phyloP scores from a whole-genome alignment of 2,329 filamentous ascomycete genomes.

The Alternaria ethzedia region DNA sequence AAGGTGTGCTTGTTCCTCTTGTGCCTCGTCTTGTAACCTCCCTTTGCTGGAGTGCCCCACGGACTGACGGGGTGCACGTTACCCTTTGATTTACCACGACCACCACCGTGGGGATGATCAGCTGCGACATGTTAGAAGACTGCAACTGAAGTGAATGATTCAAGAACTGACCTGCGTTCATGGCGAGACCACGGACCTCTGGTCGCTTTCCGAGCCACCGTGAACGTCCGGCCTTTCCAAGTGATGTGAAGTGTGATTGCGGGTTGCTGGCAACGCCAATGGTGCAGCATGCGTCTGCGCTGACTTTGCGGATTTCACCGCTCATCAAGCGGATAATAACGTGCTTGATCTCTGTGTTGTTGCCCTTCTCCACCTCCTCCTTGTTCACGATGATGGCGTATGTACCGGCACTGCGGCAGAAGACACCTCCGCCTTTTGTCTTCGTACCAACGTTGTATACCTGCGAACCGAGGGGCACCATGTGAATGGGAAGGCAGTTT shows the following conservation, averaged over 20 bases:
- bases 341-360: slow-evolving; percentile 72
- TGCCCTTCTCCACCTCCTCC: slow-evolving; percentile 70
- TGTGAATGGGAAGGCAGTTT: slow-evolving; percentile 93
- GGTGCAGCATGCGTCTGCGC: slow-evolving; percentile 91
- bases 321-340: slow-evolving; percentile 89
- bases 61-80: slow-evolving; percentile 93
- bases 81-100: slow-evolving; percentile 99
- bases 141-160: background rate
- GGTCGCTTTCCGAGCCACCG: slow-evolving; percentile 94
- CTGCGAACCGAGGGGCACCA: slow-evolving; percentile 93
- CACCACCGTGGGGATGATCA: slow-evolving; percentile 98
- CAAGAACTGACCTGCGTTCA: slow-evolving; percentile 78
- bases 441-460: slow-evolving; percentile 87
- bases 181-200: slow-evolving; percentile 94
- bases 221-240: slow-evolving; percentile 93
- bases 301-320: slow-evolving; percentile 87
- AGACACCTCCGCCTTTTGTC: slow-evolving; percentile 76
- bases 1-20: slow-evolving; percentile 91
- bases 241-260: slow-evolving; percentile 85
- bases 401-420: slow-evolving; percentile 94
- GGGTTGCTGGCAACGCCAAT: slow-evolving; percentile 94
- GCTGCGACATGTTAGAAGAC: slow-evolving; percentile 54
- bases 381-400: slow-evolving; percentile 89
- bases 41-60: slow-evolving; percentile 91
- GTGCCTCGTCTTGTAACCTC: slow-evolving; percentile 88